These are phyloP conservation scores for Pestalotiopsis sp. DNA, from an alignment of 2,329 filamentous ascomycete species.

Conservation along the genomic window DNA sequence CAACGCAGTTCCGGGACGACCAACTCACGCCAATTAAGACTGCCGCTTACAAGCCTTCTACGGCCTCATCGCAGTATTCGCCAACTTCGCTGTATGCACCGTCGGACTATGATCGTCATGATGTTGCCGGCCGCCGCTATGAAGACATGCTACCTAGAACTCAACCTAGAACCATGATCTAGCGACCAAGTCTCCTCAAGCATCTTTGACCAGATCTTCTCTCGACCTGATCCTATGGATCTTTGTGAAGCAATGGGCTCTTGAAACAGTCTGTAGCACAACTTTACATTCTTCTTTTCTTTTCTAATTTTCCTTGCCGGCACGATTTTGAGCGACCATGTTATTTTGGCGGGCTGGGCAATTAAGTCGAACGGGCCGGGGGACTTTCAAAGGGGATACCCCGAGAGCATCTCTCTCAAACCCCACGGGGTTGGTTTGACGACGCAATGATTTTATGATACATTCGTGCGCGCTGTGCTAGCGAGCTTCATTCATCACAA, in stretches of 20 bases:
- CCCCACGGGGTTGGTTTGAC: not conserved
- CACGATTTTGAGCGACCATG: not conserved
- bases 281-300: not conserved
- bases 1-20: constrained; percentile 1
- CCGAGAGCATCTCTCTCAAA: not conserved
- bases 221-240: not conserved
- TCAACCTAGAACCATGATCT: constrained; percentile 14
- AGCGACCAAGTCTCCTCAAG: not conserved
- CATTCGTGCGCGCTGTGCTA: constrained; percentile 6
- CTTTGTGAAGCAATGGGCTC: not conserved
- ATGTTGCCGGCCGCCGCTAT: constrained; percentile 14
- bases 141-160: constrained; percentile 18
- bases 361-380: not conserved
- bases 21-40: constrained; percentile 1
- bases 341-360: constrained; percentile 5
- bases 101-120: constrained; percentile 1
- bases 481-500: not conserved
- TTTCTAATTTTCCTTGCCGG: not conserved
- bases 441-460: constrained; percentile 10
- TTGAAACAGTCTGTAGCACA: not conserved
- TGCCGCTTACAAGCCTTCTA: not conserved
- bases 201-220: not conserved
- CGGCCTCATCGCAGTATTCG: constrained; percentile 9
- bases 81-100: constrained; percentile 5
- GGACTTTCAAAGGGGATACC: not conserved